A percentile compares a stretch with the other conserved stretches of the same genome.
Conservation (phyloP, 352 stramenopile genomes). For the Phytophthora meadii region DNA sequence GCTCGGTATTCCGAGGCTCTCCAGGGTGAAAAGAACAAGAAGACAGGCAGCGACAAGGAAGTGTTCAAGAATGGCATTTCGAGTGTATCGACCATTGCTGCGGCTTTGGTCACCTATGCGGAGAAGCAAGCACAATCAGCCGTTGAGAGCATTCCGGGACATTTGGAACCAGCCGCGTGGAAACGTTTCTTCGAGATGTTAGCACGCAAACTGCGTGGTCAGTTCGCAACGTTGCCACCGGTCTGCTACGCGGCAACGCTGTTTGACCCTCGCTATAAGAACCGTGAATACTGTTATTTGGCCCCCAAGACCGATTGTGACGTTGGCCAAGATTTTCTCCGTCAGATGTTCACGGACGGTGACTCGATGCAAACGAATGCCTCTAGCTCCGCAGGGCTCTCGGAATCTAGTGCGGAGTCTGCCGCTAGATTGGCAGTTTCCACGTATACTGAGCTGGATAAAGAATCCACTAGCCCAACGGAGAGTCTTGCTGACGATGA, state of each 20-base stretch:
- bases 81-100: constrained; percentile 77
- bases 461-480: constrained; percentile 22
- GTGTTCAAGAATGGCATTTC: constrained; percentile 77
- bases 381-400: constrained; percentile 18
- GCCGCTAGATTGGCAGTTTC: constrained; percentile 32
- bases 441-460: constrained; percentile 39
- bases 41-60: constrained; percentile 80
- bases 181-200: constrained; percentile 71
- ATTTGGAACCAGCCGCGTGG: constrained; percentile 55
- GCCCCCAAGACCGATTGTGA: constrained; percentile 59
- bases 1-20: constrained; percentile 76
- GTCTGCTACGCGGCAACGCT: constrained; percentile 78
- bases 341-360: constrained; percentile 55
- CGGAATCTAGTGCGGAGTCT: constrained; percentile 18
- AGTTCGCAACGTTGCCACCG: constrained; percentile 58
- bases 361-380: constrained; percentile 31
- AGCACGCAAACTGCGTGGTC: constrained; percentile 56
- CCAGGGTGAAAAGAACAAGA: constrained; percentile 75
- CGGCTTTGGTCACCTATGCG: constrained; percentile 70
- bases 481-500: constrained; percentile 51
- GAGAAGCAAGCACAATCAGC: constrained; percentile 60
- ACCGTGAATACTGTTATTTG: constrained; percentile 82
- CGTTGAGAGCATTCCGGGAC: constrained; percentile 34
- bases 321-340: constrained; percentile 62
- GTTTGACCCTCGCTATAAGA: constrained; percentile 84